Percentiles rank a stretch among this genome's conserved stretches.
These are phyloP conservation scores for Saccharomycopsis malanga DNA, from an alignment of 805 yeast species.

Conservation along the genomic window DNA sequence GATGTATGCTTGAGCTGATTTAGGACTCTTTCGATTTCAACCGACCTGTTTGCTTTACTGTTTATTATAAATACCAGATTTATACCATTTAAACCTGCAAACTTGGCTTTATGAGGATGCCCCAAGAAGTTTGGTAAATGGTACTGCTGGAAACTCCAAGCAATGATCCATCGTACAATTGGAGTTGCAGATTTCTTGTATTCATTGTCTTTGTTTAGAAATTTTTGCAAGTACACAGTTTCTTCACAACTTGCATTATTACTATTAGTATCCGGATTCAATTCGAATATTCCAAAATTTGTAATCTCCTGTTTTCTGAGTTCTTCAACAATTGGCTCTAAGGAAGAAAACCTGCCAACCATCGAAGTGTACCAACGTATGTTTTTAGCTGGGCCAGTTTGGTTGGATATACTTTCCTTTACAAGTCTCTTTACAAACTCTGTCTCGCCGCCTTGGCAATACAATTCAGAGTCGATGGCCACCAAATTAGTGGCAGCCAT, in stretches of 20 bases:
- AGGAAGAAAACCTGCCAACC: slow-evolving; percentile 27
- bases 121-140: slow-evolving; percentile 20
- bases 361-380: slow-evolving; percentile 33
- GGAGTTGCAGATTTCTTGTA: background rate
- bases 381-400: background rate
- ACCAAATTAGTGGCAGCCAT: slow-evolving; percentile 23
- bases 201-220: background rate
- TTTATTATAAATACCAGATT: slow-evolving; percentile 7
- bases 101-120: slow-evolving; percentile 7
- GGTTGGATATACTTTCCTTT: slow-evolving; percentile 25
- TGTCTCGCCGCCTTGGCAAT: slow-evolving; percentile 39
- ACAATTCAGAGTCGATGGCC: slow-evolving; percentile 33
- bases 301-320: slow-evolving; percentile 1
- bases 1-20: background rate
- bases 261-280: slow-evolving; percentile 11
- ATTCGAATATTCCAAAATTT: slow-evolving; percentile 16
- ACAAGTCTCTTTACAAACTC: slow-evolving; percentile 32
- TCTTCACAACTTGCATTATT: background rate
- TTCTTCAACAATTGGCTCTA: slow-evolving; percentile 12
- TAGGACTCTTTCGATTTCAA: too few species aligned
- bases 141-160: slow-evolving; percentile 11
- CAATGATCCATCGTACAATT: slow-evolving; percentile 15
- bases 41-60: background rate
- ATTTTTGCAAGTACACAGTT: background rate
- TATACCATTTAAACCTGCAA: slow-evolving; percentile 14